phyloP scores from a whole-genome alignment of 2,329 filamentous ascomycete genomes.

The Aspergillus fructus region DNA sequence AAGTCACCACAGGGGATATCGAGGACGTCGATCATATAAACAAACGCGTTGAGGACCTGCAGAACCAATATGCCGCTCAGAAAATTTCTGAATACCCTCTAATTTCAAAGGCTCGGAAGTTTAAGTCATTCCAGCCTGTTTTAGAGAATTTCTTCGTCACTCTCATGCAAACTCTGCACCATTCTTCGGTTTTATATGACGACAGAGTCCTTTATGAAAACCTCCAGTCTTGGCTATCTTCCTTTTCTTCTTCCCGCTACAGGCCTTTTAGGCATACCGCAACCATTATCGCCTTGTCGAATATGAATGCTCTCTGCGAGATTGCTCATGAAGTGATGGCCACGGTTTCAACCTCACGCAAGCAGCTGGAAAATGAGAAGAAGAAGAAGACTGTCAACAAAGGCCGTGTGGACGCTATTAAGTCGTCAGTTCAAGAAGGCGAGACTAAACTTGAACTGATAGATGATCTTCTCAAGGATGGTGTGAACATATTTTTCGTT shows the following conservation, averaged over 20 bases:
- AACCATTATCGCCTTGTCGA: slow-evolving; percentile 77
- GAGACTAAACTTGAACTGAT: slow-evolving; percentile 68
- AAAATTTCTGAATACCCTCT: slow-evolving; percentile 89
- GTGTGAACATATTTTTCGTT: slow-evolving; percentile 90
- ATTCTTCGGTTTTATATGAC: slow-evolving; percentile 77
- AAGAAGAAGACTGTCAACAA: slow-evolving; percentile 74
- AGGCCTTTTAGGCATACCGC: slow-evolving; percentile 93
- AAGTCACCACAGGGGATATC: slow-evolving; percentile 79
- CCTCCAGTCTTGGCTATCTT: slow-evolving; percentile 82
- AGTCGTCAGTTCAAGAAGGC: slow-evolving; percentile 69
- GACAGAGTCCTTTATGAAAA: slow-evolving; percentile 80
- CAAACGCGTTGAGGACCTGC: slow-evolving; percentile 76
- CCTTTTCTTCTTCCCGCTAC: slow-evolving; percentile 83
- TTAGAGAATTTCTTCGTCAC: slow-evolving; percentile 77
- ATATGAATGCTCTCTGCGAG: slow-evolving; percentile 74
- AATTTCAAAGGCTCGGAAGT: slow-evolving; percentile 75
- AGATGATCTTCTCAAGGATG: slow-evolving; percentile 73
- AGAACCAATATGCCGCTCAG: slow-evolving; percentile 80
- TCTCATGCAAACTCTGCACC: slow-evolving; percentile 74
- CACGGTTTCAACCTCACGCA: slow-evolving; percentile 71
- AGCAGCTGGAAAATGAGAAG: slow-evolving; percentile 76
- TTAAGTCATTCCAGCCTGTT: slow-evolving; percentile 72
- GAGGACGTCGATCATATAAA: slow-evolving; percentile 85
- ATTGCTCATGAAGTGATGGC: slow-evolving; percentile 70
- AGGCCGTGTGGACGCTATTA: slow-evolving; percentile 69